A percentile compares a stretch with the other conserved stretches of the same genome.
Conservation (phyloP, 805 yeast species). For the Saccharomycopsis lassenensis region DNA sequence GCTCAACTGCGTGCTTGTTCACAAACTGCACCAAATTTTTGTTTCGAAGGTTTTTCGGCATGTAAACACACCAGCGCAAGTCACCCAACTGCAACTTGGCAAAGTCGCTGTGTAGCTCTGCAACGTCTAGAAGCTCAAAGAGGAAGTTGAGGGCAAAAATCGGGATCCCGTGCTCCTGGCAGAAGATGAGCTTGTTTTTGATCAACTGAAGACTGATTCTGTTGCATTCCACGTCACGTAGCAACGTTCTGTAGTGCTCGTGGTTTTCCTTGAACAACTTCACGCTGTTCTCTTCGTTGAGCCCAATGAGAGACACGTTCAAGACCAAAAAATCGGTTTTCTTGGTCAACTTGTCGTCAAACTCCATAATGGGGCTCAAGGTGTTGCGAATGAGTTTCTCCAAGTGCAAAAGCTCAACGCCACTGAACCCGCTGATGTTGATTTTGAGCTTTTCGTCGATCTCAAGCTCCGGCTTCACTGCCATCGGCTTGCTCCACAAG, state of each 20-base stretch:
- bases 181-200: slow-evolving; percentile 44
- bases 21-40: slow-evolving; percentile 1
- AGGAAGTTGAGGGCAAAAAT: slow-evolving; percentile 44
- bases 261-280: slow-evolving; percentile 19
- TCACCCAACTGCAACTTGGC: slow-evolving; percentile 32
- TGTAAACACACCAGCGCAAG: slow-evolving; percentile 45
- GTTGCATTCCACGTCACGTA: slow-evolving; percentile 23
- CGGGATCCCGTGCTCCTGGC: slow-evolving; percentile 47
- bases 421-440: slow-evolving; percentile 64
- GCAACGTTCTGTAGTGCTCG: slow-evolving; percentile 23
- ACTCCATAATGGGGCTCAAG: slow-evolving; percentile 36
- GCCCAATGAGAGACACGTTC: slow-evolving; percentile 36
- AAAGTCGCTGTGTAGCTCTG: neutral
- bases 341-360: slow-evolving; percentile 36
- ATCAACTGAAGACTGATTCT: slow-evolving; percentile 32
- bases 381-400: slow-evolving; percentile 48
- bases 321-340: slow-evolving; percentile 47
- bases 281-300: slow-evolving; percentile 28
- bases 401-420: slow-evolving; percentile 63
- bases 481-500: slow-evolving; percentile 52
- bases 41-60: slow-evolving; percentile 27
- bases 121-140: slow-evolving; percentile 34
- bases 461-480: slow-evolving; percentile 18
- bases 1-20: neutral
- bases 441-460: slow-evolving; percentile 27